Conservation (phyloP, 192 early-diverging fungal genomes). For the Linderina pennispora region DNA sequence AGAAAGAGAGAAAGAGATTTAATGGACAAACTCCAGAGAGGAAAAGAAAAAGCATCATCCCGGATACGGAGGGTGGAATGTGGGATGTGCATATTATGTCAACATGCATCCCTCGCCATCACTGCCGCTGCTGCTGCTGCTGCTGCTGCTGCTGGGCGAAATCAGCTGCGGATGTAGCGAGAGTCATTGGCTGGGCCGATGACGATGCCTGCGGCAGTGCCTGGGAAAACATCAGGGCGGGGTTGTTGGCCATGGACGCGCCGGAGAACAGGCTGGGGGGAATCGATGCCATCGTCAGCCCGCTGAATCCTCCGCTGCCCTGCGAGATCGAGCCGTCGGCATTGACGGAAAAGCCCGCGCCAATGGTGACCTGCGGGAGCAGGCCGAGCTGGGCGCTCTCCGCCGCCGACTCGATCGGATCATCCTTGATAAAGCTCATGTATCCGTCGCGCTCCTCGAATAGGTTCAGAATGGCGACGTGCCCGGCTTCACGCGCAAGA, state of each 20-base stretch:
- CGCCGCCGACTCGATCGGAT: slow-evolving; percentile 4
- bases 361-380: not conserved
- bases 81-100: no score
- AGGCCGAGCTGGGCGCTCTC: not conserved
- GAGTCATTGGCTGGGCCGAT: no score
- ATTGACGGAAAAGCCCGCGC: not conserved
- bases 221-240: no score
- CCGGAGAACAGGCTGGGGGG: not conserved
- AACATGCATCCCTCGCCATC: no score
- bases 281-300: not conserved
- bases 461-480: slow-evolving; percentile 8
- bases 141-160: not conserved
- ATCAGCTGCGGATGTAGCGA: no score
- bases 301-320: not conserved
- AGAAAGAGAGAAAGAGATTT: not conserved
- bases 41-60: no score
- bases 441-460: slow-evolving; percentile 40
- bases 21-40: not conserved
- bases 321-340: not conserved
- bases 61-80: no score
- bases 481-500: slow-evolving; percentile 13
- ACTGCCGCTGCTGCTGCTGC: not conserved
- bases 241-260: no score
- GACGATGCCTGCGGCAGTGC: no score
- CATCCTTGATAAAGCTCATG: slow-evolving; percentile 38